phyloP scores from a whole-genome alignment of 257 asterid species.

The Leptodermis oblonga region DNA sequence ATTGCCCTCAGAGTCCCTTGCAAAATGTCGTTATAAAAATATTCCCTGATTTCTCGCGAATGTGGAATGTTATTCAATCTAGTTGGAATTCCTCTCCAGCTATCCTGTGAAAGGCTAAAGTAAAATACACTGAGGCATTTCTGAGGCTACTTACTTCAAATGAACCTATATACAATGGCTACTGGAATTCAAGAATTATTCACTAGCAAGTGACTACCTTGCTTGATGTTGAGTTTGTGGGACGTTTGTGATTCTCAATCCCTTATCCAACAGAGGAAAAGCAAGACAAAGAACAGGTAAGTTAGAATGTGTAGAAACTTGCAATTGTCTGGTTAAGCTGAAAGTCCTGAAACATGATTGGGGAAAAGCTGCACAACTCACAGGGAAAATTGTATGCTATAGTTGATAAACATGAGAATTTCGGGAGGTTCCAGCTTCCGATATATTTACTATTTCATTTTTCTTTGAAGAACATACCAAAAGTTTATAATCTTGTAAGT shows the following conservation, averaged over 20 bases:
- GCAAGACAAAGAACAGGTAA: slow-evolving; percentile 17
- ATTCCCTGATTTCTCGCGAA: slow-evolving; percentile 89
- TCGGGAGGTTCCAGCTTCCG: neutral
- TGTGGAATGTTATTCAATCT: slow-evolving; percentile 93
- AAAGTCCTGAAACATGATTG: neutral
- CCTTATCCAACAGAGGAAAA: slow-evolving; percentile 34
- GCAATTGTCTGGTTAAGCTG: neutral
- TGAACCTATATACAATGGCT: slow-evolving; percentile 3
- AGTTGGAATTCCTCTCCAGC: slow-evolving; percentile 95
- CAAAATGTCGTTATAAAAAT: slow-evolving; percentile 81
- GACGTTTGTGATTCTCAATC: slow-evolving; percentile 28
- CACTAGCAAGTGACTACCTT: slow-evolving; percentile 38
- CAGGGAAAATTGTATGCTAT: neutral
- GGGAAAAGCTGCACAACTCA: neutral
- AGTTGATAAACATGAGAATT: neutral
- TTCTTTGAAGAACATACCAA: neutral
- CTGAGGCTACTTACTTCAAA: slow-evolving; percentile 10
- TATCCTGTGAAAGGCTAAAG: slow-evolving; percentile 44
- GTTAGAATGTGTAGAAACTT: slow-evolving; percentile 18
- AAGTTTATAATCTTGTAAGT: neutral
- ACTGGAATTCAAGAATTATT: neutral
- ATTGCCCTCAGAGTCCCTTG: slow-evolving; percentile 79
- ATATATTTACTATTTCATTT: neutral
- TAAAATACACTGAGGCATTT: slow-evolving; percentile 17
- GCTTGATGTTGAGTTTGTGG: slow-evolving; percentile 29